These are phyloP conservation scores for Sinapis alba DNA, from an alignment of 441 rosid genomes.

Conservation along the genomic window DNA sequence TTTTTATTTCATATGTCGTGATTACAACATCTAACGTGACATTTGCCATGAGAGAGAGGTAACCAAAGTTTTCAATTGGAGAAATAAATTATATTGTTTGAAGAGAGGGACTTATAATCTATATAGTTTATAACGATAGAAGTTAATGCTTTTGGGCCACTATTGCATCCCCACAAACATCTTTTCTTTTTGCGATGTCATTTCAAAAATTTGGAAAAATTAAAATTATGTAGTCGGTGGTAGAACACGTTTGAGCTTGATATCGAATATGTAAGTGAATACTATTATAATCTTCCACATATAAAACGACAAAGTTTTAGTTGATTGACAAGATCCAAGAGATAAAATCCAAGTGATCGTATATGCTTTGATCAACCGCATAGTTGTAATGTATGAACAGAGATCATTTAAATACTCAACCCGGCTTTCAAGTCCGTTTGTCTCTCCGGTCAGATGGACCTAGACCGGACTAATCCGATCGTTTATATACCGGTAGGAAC, in stretches of 20 bases:
- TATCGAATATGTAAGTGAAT: neutral
- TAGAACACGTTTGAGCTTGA: slow-evolving; percentile 18
- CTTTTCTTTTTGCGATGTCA: neutral
- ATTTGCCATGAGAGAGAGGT: slow-evolving; percentile 35
- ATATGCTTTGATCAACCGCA: slow-evolving; percentile 10
- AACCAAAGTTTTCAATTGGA: slow-evolving; percentile 23
- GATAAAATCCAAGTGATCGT: slow-evolving; percentile 24
- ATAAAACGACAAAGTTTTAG: slow-evolving; percentile 27
- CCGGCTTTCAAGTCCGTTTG: slow-evolving; percentile 6
- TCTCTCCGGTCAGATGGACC: slow-evolving; percentile 3
- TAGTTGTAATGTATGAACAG: slow-evolving; percentile 2
- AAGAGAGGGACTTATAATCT: slow-evolving; percentile 5
- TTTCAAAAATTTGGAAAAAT: neutral
- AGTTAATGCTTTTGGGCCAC: slow-evolving; percentile 40
- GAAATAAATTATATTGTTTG: slow-evolving; percentile 24
- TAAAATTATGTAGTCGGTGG: slow-evolving; percentile 23
- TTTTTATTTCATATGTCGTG: slow-evolving; percentile 4
- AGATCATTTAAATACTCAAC: neutral
- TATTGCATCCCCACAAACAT: neutral
- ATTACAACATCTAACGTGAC: slow-evolving; percentile 29
- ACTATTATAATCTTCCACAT: neutral
- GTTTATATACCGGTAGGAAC: neutral
- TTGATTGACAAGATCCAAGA: slow-evolving; percentile 35
- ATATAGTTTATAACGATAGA: neutral
- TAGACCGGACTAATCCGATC: neutral